Evolutionary conservation across 2,329 filamentous ascomycete species (phyloP).

Genomic region (Trichophaea hybrida): DNA sequence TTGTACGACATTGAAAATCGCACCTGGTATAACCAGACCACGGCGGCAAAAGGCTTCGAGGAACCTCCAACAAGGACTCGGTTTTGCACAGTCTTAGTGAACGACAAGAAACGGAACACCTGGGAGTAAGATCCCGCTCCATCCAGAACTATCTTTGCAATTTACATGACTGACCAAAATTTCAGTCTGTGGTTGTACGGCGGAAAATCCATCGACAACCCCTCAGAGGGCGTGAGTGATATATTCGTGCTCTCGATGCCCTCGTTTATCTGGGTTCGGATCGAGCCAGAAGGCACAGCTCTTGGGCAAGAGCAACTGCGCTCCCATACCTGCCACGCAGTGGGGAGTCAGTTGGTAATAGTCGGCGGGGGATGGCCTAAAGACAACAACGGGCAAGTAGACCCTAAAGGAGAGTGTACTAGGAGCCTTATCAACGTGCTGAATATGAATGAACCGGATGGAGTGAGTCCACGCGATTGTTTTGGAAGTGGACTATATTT

Average conservation of each 20-base stretch:
- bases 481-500: no score
- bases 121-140: slow-evolving; percentile 18
- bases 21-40: no score
- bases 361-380: slow-evolving; percentile 9
- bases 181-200: slow-evolving; percentile 18
- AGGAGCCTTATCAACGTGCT: slow-evolving; percentile 7
- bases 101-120: slow-evolving; percentile 8
- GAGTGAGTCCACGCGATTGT: no score
- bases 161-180: no score
- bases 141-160: no score
- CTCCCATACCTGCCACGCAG: no score
- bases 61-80: slow-evolving; percentile 8
- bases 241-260: slow-evolving; percentile 15
- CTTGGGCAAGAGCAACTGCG: no score
- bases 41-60: no score
- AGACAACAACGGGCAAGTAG: not conserved
- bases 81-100: slow-evolving; percentile 8
- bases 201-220: not conserved
- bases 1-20: no score
- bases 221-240: slow-evolving; percentile 1
- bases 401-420: not conserved
- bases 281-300: no score
- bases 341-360: slow-evolving; percentile 11
- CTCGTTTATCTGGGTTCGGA: no score
- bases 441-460: slow-evolving; percentile 6